phyloP scores from a whole-genome alignment of 108 stramenopile genomes.

The Bacterosira constricta region DNA sequence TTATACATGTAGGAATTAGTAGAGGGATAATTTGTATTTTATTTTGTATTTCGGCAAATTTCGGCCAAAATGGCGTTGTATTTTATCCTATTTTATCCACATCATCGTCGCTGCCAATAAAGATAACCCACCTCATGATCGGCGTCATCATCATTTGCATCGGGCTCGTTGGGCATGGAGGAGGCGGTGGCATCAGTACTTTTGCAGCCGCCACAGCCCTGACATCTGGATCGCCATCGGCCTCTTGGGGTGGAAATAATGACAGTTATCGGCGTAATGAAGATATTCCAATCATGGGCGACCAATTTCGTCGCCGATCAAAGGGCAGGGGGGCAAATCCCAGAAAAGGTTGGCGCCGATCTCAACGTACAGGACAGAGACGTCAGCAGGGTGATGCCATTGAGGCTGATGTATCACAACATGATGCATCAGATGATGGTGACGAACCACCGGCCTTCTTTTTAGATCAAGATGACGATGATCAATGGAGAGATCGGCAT shows the following conservation, averaged over 20 bases:
- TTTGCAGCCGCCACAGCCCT: slow-evolving; percentile 4
- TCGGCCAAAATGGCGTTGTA: no score
- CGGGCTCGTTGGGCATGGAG: background rate
- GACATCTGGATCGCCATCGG: background rate
- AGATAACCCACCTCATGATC: background rate
- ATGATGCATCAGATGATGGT: slow-evolving; percentile 7
- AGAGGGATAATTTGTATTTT: no score
- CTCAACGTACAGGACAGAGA: background rate
- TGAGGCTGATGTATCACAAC: slow-evolving; percentile 4
- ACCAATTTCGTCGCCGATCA: background rate
- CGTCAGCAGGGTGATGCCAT: background rate
- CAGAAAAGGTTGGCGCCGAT: background rate
- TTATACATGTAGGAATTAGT: no score
- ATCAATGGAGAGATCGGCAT: slow-evolving; percentile 5
- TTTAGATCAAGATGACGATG: slow-evolving; percentile 15
- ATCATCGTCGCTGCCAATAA: no score
- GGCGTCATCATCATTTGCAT: background rate
- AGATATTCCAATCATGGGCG: slow-evolving; percentile 40
- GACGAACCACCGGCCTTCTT: slow-evolving; percentile 1
- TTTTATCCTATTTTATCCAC: no score
- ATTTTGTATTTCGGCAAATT: no score
- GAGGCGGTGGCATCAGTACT: background rate
- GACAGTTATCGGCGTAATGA: slow-evolving; percentile 6
- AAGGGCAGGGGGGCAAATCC: background rate
- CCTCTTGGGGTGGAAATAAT: slow-evolving; percentile 12